Conservation (phyloP, 2,329 filamentous ascomycete genomes). For the Fusarium neocosmosporiellum region DNA sequence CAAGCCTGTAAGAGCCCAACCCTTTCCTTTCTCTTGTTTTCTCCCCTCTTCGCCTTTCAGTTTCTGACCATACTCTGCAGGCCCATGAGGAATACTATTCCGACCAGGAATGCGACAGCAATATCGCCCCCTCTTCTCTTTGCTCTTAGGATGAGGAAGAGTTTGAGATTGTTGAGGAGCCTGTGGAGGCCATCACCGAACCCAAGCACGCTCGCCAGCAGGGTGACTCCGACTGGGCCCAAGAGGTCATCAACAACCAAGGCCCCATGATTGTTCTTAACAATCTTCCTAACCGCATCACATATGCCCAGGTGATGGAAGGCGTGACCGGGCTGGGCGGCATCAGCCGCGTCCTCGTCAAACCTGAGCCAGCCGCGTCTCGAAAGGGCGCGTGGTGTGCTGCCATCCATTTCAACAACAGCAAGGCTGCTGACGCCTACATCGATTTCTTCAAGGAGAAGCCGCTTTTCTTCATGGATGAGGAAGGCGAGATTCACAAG, state of each 20-base stretch:
- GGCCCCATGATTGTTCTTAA: background rate
- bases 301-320: background rate
- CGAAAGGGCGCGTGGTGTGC: background rate
- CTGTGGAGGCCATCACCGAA: background rate
- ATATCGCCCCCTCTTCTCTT: background rate
- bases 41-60: background rate
- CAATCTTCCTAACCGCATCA: background rate
- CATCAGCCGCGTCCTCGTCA: background rate
- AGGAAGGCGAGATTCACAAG: background rate
- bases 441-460: accelerated
- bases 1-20: background rate
- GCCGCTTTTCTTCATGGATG: background rate
- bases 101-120: background rate
- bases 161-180: background rate
- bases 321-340: background rate
- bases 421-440: background rate
- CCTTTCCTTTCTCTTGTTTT: background rate
- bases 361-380: background rate
- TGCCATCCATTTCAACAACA: background rate
- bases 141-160: background rate
- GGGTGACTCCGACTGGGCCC: background rate
- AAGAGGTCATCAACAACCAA: background rate
- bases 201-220: background rate
- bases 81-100: background rate
- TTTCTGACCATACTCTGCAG: background rate